Evolutionary conservation across 371 early-diverging fungal species (phyloP).

Genomic region (Catenaria anguillulae): DNA sequence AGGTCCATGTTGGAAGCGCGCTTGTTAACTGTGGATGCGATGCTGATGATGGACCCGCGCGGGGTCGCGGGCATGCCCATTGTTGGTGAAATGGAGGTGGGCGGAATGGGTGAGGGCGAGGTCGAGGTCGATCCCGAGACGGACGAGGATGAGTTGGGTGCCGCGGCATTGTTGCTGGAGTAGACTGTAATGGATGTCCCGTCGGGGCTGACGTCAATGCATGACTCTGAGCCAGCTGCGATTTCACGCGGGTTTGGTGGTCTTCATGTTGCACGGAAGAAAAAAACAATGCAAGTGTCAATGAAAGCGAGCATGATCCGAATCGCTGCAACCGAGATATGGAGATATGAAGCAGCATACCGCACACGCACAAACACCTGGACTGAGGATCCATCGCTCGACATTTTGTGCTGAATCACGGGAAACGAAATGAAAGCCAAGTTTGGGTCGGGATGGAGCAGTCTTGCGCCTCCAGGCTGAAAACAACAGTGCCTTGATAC

Average conservation of each 20-base stretch:
- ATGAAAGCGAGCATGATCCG: too few species aligned
- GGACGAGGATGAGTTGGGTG: too few species aligned
- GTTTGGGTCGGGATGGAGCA: too few species aligned
- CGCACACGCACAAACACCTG: constrained; percentile 4
- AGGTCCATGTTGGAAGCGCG: neutral
- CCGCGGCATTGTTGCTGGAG: neutral
- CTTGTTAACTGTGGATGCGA: neutral
- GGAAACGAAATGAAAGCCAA: too few species aligned
- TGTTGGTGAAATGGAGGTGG: too few species aligned
- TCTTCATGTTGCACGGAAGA: neutral
- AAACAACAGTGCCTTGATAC: too few species aligned
- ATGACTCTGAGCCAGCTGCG: neutral
- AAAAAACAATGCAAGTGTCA: too few species aligned
- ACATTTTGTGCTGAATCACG: neutral
- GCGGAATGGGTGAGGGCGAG: neutral
- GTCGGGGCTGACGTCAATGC: neutral
- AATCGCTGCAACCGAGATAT: neutral
- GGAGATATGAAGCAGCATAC: neutral
- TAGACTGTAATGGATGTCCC: neutral
- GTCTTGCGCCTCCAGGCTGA: too few species aligned
- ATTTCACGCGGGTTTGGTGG: too few species aligned
- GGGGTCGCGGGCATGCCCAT: neutral
- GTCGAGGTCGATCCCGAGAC: too few species aligned
- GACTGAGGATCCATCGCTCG: neutral
- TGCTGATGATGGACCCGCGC: neutral